These are phyloP conservation scores for Candolleomyces aberdarensis DNA, from an alignment of 768 basidiomycete genomes.

Conservation along the genomic window DNA sequence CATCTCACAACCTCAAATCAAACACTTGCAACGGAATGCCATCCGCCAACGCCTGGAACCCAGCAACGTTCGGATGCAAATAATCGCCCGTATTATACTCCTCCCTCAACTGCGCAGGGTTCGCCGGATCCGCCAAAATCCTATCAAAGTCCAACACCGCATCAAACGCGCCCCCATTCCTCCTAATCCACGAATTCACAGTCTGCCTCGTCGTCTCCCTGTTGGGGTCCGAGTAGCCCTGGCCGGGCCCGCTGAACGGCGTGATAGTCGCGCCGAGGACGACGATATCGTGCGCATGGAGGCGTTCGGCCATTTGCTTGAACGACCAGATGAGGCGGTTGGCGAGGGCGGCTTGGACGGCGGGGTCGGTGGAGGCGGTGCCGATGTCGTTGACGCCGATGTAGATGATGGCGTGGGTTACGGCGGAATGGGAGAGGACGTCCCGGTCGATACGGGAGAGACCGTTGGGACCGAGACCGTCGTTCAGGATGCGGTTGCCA, in stretches of 20 bases:
- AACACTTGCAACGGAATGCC: slow-evolving; percentile 40
- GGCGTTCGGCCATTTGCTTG: slow-evolving; percentile 41
- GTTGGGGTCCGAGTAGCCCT: slow-evolving; percentile 35
- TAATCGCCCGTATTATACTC: slow-evolving; percentile 43
- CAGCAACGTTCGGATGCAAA: slow-evolving; percentile 46
- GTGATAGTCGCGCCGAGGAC: slow-evolving; percentile 52
- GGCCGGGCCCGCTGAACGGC: slow-evolving; percentile 38
- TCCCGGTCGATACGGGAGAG: slow-evolving; percentile 49
- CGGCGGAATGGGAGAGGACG: slow-evolving; percentile 45
- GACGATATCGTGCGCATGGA: slow-evolving; percentile 40
- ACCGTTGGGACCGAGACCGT: slow-evolving; percentile 46
- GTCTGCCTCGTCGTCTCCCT: slow-evolving; percentile 39
- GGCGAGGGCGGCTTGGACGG: slow-evolving; percentile 34
- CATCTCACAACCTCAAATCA: slow-evolving; percentile 1
- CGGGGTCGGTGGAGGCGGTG: slow-evolving; percentile 28
- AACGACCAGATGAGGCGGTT: slow-evolving; percentile 41
- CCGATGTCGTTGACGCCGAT: slow-evolving; percentile 57
- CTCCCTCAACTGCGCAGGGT: slow-evolving; percentile 33
- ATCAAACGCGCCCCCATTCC: slow-evolving; percentile 37
- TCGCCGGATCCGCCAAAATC: slow-evolving; percentile 34
- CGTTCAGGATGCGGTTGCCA: slow-evolving; percentile 49
- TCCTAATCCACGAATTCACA: slow-evolving; percentile 42
- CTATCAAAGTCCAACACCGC: slow-evolving; percentile 47
- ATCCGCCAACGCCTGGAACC: slow-evolving; percentile 40
- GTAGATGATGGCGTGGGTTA: slow-evolving; percentile 47